These are phyloP conservation scores for Plasmodium sp. DNA, from an alignment of 169 alveolate species.

Conservation along the genomic window DNA sequence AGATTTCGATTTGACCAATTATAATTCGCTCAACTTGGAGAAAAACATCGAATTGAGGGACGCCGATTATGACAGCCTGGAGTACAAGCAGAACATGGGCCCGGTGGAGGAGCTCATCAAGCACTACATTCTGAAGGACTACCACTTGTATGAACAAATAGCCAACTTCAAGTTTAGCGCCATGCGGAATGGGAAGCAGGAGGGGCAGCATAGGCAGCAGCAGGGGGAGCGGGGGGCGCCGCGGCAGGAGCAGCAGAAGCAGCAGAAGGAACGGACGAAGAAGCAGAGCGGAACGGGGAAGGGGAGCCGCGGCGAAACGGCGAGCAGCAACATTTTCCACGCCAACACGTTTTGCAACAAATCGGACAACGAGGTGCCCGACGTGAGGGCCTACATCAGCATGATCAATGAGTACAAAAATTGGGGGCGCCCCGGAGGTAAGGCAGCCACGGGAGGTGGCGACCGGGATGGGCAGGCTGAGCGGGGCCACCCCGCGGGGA, in stretches of 20 bases:
- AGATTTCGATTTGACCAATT: constrained; percentile 56
- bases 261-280: neutral
- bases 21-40: constrained; percentile 70
- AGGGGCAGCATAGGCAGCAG: no score
- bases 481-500: neutral
- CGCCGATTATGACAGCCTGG: constrained; percentile 58
- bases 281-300: neutral
- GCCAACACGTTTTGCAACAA: neutral
- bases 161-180: constrained; percentile 40
- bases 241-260: neutral
- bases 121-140: constrained; percentile 47
- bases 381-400: constrained; percentile 1
- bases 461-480: neutral
- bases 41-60: constrained; percentile 64
- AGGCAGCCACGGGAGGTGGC: neutral
- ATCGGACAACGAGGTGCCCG: neutral
- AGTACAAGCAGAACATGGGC: constrained; percentile 61
- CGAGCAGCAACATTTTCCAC: neutral
- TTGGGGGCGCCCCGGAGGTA: neutral
- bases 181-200: neutral
- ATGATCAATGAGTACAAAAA: constrained; percentile 34
- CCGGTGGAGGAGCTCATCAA: constrained; percentile 59
- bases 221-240: no score
- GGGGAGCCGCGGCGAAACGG: neutral
- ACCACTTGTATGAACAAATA: constrained; percentile 63